Conservation (phyloP, 78 protist genomes). For the Paulinella micropora region DNA sequence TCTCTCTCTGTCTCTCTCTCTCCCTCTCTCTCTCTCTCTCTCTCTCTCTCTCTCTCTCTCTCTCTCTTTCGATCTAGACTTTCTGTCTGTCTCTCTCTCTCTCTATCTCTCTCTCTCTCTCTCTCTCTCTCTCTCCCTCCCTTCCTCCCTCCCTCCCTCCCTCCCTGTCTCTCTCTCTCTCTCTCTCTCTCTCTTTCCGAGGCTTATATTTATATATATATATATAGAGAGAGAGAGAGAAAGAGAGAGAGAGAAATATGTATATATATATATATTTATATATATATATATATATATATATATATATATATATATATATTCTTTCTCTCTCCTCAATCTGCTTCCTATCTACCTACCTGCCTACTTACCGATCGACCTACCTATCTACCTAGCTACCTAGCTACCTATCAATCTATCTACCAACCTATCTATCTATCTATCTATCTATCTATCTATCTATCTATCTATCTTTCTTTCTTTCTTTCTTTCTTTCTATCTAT, state of each 20-base stretch:
- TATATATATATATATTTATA: not conserved
- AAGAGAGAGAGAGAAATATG: too few species aligned
- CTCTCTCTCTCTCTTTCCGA: not conserved
- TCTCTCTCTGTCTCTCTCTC: not conserved
- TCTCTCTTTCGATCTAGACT: not conserved
- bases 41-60: not conserved
- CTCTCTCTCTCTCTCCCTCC: not conserved
- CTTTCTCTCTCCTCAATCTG: too few species aligned
- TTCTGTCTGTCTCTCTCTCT: not conserved
- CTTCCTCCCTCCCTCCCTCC: not conserved
- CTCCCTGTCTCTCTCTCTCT: not conserved
- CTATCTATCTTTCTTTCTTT: not conserved
- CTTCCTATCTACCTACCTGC: not conserved
- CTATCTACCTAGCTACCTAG: not conserved
- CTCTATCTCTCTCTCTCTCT: not conserved
- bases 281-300: not conserved
- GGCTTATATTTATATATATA: not conserved
- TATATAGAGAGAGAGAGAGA: too few species aligned
- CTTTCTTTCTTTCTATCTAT: not conserved
- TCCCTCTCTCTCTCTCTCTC: not conserved
- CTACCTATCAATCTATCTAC: not conserved
- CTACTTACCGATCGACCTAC: not conserved
- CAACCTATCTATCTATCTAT: not conserved
- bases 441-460: not conserved
- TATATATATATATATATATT: too few species aligned